A percentile compares a stretch with the other conserved stretches of the same genome.
Evolutionary conservation across 352 stramenopile genomes (phyloP).

Genomic region (Pythium aquatile): DNA sequence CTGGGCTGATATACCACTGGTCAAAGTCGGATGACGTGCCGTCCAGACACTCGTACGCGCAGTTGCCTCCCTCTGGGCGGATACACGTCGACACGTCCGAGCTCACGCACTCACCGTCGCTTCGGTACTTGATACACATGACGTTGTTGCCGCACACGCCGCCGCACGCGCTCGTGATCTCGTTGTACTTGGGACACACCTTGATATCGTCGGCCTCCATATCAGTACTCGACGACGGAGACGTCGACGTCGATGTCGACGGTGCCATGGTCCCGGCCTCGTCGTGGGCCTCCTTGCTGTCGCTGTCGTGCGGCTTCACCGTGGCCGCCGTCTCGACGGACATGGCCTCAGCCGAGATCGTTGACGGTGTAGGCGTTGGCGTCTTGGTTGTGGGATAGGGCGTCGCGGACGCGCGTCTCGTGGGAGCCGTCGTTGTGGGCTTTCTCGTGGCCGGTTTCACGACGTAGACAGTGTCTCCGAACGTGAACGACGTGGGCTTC

Average conservation of each 20-base stretch:
- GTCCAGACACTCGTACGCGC: slow-evolving; percentile 25
- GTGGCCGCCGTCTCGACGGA: neutral
- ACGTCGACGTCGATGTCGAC: neutral
- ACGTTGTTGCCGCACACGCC: slow-evolving; percentile 23
- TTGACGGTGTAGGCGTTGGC: neutral
- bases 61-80: slow-evolving; percentile 1
- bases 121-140: slow-evolving; percentile 21
- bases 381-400: neutral
- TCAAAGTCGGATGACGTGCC: slow-evolving; percentile 20
- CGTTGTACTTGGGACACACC: slow-evolving; percentile 20
- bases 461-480: neutral
- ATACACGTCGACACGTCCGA: slow-evolving; percentile 8
- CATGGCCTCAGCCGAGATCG: slow-evolving; percentile 9
- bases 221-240: neutral
- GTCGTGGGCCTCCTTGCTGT: neutral
- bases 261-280: neutral
- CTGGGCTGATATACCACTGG: slow-evolving; percentile 21
- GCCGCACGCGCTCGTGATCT: slow-evolving; percentile 20
- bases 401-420: slow-evolving; percentile 2
- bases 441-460: neutral
- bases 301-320: neutral
- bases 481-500: neutral
- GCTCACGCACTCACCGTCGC: slow-evolving; percentile 11
- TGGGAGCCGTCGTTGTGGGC: neutral
- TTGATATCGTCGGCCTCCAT: neutral